These are phyloP conservation scores for Ilyonectria robusta DNA, from an alignment of 2,329 filamentous ascomycete genomes.

Conservation along the genomic window DNA sequence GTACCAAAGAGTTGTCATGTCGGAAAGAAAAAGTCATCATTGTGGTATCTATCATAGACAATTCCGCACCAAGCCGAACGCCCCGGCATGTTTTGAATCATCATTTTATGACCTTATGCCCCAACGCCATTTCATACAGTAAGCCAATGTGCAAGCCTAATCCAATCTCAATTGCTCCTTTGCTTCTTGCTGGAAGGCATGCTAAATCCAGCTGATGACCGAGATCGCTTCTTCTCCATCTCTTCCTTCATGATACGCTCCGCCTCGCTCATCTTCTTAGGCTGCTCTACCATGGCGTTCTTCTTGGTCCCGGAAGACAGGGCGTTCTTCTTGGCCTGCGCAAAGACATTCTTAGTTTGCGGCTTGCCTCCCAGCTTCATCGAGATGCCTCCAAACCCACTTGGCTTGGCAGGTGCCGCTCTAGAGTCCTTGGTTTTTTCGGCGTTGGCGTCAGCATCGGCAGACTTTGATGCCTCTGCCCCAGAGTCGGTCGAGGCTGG, in stretches of 20 bases:
- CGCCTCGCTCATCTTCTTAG: slow-evolving; percentile 89
- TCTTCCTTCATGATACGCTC: slow-evolving; percentile 93
- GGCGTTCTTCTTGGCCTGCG: slow-evolving; percentile 77
- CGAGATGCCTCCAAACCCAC: slow-evolving; percentile 62
- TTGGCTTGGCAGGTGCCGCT: slow-evolving; percentile 50
- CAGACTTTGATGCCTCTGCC: slow-evolving; percentile 22
- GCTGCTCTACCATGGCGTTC: slow-evolving; percentile 67
- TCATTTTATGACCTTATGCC: slow-evolving; percentile 4
- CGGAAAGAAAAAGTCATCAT: slow-evolving; percentile 37
- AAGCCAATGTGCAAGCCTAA: slow-evolving; percentile 7
- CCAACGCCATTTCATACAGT: slow-evolving; percentile 28
- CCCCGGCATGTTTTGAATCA: slow-evolving; percentile 28
- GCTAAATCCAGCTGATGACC: slow-evolving; percentile 62
- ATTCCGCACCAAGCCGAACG: slow-evolving; percentile 38
- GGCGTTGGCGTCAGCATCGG: slow-evolving; percentile 14
- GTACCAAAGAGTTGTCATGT: slow-evolving; percentile 21
- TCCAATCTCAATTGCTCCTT: slow-evolving; percentile 49
- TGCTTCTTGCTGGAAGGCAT: slow-evolving; percentile 68
- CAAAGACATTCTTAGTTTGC: slow-evolving; percentile 85
- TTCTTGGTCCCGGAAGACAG: slow-evolving; percentile 75
- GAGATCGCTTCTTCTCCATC: slow-evolving; percentile 77
- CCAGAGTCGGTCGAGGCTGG: slow-evolving; percentile 26
- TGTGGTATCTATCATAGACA: slow-evolving; percentile 50
- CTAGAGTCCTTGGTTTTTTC: slow-evolving; percentile 28
- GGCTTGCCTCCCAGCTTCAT: slow-evolving; percentile 76